Conservation (phyloP, 129 eudicot genomes). For the Lactuca sativa region DNA sequence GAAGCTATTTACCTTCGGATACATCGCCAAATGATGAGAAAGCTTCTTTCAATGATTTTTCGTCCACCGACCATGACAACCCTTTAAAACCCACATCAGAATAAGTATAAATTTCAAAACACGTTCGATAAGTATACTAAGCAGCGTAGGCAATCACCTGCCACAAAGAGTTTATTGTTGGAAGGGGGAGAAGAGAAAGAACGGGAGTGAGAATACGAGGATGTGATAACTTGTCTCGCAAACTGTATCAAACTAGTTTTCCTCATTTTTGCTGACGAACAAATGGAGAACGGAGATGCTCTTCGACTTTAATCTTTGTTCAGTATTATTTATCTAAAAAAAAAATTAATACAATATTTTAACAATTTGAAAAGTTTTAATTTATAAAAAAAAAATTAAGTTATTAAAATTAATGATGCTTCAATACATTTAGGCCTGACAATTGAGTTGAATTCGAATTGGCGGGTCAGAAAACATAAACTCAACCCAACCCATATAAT, state of each 20-base stretch:
- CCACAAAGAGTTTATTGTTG: conserved; percentile 58
- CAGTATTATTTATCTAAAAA: too few relatives aligned
- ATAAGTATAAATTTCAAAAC: background rate
- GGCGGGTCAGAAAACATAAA: too few relatives aligned
- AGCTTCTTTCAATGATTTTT: conserved; percentile 65
- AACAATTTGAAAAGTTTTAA: too few relatives aligned
- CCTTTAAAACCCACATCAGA: conserved; percentile 36
- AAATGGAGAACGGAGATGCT: background rate
- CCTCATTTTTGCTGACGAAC: conserved; percentile 24
- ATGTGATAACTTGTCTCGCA: conserved; percentile 29
- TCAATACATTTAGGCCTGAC: too few relatives aligned
- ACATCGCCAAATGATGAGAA: conserved; percentile 67
- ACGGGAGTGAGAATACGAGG: conserved; percentile 29
- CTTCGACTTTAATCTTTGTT: too few relatives aligned
- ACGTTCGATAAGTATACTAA: background rate
- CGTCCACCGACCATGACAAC: conserved; percentile 80
- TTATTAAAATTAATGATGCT: too few relatives aligned
- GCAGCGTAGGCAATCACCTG: conserved; percentile 32
- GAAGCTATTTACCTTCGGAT: conserved; percentile 50
- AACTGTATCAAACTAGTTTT: conserved; percentile 21
- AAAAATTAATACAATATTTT: too few relatives aligned
- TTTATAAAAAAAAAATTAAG: too few relatives aligned
- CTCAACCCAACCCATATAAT: too few relatives aligned
- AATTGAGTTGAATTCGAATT: too few relatives aligned
- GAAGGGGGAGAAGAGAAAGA: conserved; percentile 32